Evolutionary conservation across 805 yeast genomes (phyloP).

Genomic region (Ogataea populi-albae): DNA sequence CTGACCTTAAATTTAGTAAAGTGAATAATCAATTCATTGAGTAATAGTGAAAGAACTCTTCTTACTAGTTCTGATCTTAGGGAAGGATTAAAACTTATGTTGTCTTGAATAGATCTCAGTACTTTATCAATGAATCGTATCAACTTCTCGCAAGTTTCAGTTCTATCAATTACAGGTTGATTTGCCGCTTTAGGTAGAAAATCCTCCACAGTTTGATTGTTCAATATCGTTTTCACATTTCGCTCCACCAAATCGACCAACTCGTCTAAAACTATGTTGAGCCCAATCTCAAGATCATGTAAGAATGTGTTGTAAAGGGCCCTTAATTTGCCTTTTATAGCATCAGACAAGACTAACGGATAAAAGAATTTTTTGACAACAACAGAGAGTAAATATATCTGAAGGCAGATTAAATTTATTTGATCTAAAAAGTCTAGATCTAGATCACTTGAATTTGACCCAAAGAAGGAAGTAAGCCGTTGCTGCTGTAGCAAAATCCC

Average conservation of each 20-base stretch:
- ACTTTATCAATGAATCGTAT: slow-evolving; percentile 41
- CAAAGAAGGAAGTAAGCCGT: slow-evolving; percentile 26
- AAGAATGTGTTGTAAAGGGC: slow-evolving; percentile 26
- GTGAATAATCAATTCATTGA: slow-evolving; percentile 63
- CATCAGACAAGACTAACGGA: slow-evolving; percentile 52
- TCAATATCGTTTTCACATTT: slow-evolving; percentile 47
- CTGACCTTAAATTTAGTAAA: slow-evolving; percentile 72
- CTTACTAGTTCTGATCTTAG: slow-evolving; percentile 23
- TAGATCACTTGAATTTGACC: slow-evolving; percentile 19
- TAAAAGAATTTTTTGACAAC: slow-evolving; percentile 71
- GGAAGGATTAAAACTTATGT: slow-evolving; percentile 30
- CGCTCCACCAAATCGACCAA: slow-evolving; percentile 51
- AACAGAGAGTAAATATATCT: slow-evolving; percentile 60
- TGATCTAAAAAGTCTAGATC: slow-evolving; percentile 22
- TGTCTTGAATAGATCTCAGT: slow-evolving; percentile 38
- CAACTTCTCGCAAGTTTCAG: slow-evolving; percentile 66
- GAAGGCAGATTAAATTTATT: slow-evolving; percentile 24
- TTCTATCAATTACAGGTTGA: slow-evolving; percentile 44
- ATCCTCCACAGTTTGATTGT: slow-evolving; percentile 69
- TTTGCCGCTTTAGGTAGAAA: slow-evolving; percentile 37
- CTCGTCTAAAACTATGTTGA: slow-evolving; percentile 62
- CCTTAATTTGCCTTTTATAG: slow-evolving; percentile 17
- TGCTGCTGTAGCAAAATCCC: slow-evolving; percentile 29
- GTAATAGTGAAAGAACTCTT: slow-evolving; percentile 26
- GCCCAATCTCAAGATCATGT: slow-evolving; percentile 49